Percentiles rank a stretch among this genome's conserved stretches.
These are phyloP conservation scores for Aureobasidium melanogenum DNA, from an alignment of 2,329 filamentous ascomycete species.

Conservation along the genomic window DNA sequence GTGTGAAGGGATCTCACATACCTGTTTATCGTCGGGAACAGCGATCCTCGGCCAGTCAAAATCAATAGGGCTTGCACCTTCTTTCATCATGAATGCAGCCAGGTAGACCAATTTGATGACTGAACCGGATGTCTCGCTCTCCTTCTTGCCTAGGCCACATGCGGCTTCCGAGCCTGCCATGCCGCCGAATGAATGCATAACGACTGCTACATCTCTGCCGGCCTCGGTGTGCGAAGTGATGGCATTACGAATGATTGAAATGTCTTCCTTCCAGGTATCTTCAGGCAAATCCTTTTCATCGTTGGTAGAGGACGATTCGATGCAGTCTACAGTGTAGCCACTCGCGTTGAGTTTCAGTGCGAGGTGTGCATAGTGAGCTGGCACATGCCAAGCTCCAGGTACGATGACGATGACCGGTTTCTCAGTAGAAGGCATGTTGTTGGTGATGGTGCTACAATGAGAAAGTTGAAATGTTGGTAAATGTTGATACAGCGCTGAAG, in stretches of 20 bases:
- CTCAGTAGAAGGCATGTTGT: neutral
- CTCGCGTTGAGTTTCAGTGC: slow-evolving; percentile 16
- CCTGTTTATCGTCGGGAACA: neutral
- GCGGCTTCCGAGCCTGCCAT: slow-evolving; percentile 21
- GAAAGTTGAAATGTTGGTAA: neutral
- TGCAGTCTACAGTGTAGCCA: slow-evolving; percentile 17
- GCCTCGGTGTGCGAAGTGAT: slow-evolving; percentile 19
- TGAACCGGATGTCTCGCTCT: slow-evolving; percentile 10
- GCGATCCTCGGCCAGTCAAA: neutral
- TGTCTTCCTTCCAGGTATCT: neutral
- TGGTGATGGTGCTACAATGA: neutral
- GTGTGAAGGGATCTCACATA: neutral
- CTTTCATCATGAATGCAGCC: slow-evolving; percentile 13
- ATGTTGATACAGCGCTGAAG: neutral
- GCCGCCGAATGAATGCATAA: slow-evolving; percentile 26
- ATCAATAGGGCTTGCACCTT: neutral
- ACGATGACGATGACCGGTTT: slow-evolving; percentile 19
- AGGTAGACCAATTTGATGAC: slow-evolving; percentile 22
- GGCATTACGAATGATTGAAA: slow-evolving; percentile 14
- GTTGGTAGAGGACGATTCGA: neutral
- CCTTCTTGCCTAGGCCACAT: slow-evolving; percentile 17
- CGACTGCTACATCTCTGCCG: slow-evolving; percentile 21
- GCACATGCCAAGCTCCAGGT: slow-evolving; percentile 23
- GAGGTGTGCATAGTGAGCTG: slow-evolving; percentile 17
- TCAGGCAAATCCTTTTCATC: neutral